Base-by-base conservation (phyloP, 352 stramenopile genomes). In the Phytophthora hibernalis region DNA sequence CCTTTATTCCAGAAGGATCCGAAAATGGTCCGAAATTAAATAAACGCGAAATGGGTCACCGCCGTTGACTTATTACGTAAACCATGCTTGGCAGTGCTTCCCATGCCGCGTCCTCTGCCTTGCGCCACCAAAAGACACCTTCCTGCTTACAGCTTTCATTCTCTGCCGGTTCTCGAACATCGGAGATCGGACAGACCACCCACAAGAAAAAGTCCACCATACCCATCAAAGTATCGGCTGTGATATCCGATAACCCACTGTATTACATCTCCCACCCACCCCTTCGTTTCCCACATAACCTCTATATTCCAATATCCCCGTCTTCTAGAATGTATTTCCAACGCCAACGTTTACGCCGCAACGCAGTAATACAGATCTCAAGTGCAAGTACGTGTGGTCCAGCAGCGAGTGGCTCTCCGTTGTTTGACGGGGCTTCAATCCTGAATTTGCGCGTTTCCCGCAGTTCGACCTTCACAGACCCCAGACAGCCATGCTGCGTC, bases 401-500 rank as follows among this genome's bases (percentile, higher is more conserved):
- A 70, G 66, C 50, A 70, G 66, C 50, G 66, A 74, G 61, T 74
- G 66, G 66, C 61, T 68, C 5, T n/a, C n/a, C n/a, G n/a, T n/a
- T n/a, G 16, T 54, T 18, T 51, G 21, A 66, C 38, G 21, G 37
- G 35, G 24, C 58, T 63, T 73, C 69, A 77, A 73, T 73, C 37
- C 58, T 45, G 35, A 70, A 73, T 74, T 81, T 78, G 68, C 63
- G 60, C 57, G 73, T 67, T 67, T 64, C 62, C 57, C 38, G 40
- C 70, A 69, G 21, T 72, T 28, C 24, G 24, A 28, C 5, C 24
- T 2, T 5, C 24, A 5, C 55, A 30, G 21, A 44, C 33, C 12
- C 15, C 45, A 37, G 24, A 48, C 61, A 49, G 63, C 24, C 16
- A 76, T 75, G 53, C 45, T 80, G 57, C 56, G 63, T 49, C 71